Conservation (phyloP, 2,329 filamentous ascomycete species). For the Aphanocladium album region DNA sequence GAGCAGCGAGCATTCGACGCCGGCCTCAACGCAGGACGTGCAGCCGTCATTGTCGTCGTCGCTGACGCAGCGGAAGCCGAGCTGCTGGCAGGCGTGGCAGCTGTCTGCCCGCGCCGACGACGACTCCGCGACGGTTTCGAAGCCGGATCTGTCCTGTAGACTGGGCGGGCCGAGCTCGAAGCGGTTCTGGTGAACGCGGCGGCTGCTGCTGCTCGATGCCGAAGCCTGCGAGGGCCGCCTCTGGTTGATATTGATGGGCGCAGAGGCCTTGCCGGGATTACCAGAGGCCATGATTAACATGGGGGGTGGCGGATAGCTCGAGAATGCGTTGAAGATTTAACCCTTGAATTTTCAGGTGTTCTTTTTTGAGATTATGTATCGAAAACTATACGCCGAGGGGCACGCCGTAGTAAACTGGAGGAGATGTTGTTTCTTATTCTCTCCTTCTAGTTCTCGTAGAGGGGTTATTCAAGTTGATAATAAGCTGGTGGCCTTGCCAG, state of each 20-base stretch:
- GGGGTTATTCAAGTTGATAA: neutral
- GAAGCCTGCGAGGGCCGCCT: neutral
- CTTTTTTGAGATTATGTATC: no score
- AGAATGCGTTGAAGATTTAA: no score
- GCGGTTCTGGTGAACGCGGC: neutral
- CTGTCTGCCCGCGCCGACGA: conserved; percentile 38
- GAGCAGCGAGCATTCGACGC: conserved; percentile 10
- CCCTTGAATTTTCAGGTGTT: no score
- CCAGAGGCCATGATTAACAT: conserved; percentile 9
- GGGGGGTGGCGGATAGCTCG: neutral
- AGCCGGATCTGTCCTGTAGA: conserved; percentile 35
- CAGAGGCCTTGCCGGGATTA: neutral
- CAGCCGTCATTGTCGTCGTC: conserved; percentile 70
- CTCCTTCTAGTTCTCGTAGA: neutral
- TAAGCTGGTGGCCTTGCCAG: neutral
- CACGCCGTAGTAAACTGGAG: no score
- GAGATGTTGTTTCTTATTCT: no score
- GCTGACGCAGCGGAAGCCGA: conserved; percentile 72
- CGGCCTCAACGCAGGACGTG: conserved; percentile 14
- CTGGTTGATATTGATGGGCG: conserved; percentile 5
- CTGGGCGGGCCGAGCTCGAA: conserved; percentile 47
- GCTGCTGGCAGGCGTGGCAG: conserved; percentile 69
- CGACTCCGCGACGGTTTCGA: neutral
- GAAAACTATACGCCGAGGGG: no score
- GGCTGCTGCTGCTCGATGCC: neutral